Evolutionary conservation across 2,329 filamentous ascomycete genomes (phyloP).

Genomic region (Fonsecaea multimorphosa): DNA sequence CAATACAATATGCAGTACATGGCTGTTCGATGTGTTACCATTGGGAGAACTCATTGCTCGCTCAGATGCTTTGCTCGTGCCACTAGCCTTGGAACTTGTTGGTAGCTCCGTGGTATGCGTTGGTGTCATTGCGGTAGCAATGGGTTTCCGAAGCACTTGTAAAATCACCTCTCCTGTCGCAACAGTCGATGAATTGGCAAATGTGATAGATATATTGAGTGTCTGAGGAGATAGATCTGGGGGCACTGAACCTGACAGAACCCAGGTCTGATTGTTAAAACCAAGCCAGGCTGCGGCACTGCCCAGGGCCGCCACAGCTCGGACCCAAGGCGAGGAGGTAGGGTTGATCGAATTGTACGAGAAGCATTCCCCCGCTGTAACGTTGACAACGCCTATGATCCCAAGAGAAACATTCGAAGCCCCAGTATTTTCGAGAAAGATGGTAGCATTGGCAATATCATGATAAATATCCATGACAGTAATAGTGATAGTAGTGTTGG

Average conservation of each 20-base stretch:
- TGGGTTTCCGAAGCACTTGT: neutral
- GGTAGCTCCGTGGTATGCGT: slow-evolving; percentile 3
- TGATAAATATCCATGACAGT: slow-evolving; percentile 64
- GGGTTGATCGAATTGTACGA: slow-evolving; percentile 14
- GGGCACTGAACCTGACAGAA: slow-evolving; percentile 25
- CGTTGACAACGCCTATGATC: slow-evolving; percentile 55
- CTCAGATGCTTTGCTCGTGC: slow-evolving; percentile 15
- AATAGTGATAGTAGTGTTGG: slow-evolving; percentile 68
- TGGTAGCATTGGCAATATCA: slow-evolving; percentile 64
- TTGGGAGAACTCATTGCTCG: neutral
- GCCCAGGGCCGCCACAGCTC: slow-evolving; percentile 9
- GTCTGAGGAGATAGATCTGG: slow-evolving; percentile 3
- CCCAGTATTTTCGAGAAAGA: slow-evolving; percentile 54
- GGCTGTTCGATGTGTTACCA: slow-evolving; percentile 7
- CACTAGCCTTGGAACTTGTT: slow-evolving; percentile 12
- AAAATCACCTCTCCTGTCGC: slow-evolving; percentile 6
- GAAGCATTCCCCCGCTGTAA: slow-evolving; percentile 58
- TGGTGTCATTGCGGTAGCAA: neutral
- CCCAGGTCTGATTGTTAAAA: slow-evolving; percentile 20
- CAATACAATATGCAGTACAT: slow-evolving; percentile 23
- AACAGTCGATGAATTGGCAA: slow-evolving; percentile 19
- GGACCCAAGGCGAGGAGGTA: slow-evolving; percentile 13
- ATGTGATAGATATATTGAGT: slow-evolving; percentile 20
- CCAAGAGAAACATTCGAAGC: slow-evolving; percentile 47
- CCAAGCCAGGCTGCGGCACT: slow-evolving; percentile 27